Conservation (phyloP, 768 basidiomycete genomes). For the Erythrobasidium yunnanense region DNA sequence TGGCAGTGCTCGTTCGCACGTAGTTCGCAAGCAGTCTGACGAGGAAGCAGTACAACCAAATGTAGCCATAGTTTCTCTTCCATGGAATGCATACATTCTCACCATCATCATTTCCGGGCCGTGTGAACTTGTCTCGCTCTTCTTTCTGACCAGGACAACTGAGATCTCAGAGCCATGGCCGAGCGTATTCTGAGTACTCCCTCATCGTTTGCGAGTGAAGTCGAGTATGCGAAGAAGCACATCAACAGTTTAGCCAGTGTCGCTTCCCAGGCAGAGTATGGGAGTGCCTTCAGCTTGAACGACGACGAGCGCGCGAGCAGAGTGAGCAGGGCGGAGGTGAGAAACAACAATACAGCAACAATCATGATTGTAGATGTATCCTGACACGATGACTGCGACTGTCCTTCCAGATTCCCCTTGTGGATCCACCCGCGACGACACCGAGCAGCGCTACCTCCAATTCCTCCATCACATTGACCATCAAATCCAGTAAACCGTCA, state of each 20-base stretch:
- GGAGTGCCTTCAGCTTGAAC: not conserved
- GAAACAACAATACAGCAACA: not conserved
- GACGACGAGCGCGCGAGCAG: slow-evolving; percentile 16
- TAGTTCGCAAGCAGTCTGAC: no score
- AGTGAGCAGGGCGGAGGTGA: slow-evolving; percentile 9
- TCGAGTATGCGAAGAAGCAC: slow-evolving; percentile 24
- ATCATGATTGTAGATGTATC: not conserved
- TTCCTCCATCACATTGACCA: slow-evolving; percentile 49
- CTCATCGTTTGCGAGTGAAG: not conserved
- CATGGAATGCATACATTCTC: no score
- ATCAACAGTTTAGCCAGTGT: not conserved
- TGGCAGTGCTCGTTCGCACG: no score
- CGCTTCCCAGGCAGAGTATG: not conserved
- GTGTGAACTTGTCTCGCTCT: no score
- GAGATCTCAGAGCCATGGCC: not conserved
- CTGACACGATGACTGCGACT: not conserved
- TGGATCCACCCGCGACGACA: slow-evolving; percentile 8
- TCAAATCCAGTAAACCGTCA: slow-evolving; percentile 87
- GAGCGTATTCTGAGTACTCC: slow-evolving; percentile 10
- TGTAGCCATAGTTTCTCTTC: no score
- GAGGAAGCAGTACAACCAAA: no score
- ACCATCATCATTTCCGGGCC: no score
- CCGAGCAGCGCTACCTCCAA: not conserved
- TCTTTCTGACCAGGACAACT: not conserved
- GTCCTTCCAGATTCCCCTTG: slow-evolving; percentile 14